These are phyloP conservation scores for Globisporangium carolinianum DNA, from an alignment of 352 stramenopile genomes.

Conservation along the genomic window DNA sequence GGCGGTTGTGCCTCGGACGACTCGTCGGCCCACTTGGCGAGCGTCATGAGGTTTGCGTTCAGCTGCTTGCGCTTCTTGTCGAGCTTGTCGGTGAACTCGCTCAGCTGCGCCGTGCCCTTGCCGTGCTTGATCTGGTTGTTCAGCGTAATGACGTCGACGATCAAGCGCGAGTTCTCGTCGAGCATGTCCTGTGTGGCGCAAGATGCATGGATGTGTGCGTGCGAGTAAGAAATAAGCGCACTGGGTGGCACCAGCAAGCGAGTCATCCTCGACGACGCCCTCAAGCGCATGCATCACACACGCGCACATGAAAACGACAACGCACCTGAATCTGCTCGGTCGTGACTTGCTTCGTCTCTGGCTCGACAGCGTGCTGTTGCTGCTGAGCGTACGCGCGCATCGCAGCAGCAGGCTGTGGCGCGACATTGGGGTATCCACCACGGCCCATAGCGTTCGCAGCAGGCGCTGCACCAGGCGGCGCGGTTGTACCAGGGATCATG, in stretches of 20 bases:
- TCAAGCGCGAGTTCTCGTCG: conserved; percentile 81
- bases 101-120: conserved; percentile 65
- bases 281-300: not conserved
- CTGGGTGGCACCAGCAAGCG: not conserved
- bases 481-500: conserved; percentile 2
- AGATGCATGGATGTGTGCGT: not conserved
- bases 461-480: not conserved
- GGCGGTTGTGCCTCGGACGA: conserved; percentile 50
- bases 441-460: conserved; percentile 19
- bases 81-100: conserved; percentile 78
- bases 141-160: conserved; percentile 85
- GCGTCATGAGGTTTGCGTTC: conserved; percentile 87
- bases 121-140: conserved; percentile 86
- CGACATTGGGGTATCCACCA: conserved; percentile 1
- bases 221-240: not conserved
- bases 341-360: conserved; percentile 57
- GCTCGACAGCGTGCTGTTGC: conserved; percentile 12
- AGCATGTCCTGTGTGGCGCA: conserved; percentile 56
- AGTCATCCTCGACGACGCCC: not conserved
- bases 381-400: conserved; percentile 22
- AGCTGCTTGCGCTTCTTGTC: conserved; percentile 88
- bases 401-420: not conserved
- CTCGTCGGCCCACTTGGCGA: conserved; percentile 85
- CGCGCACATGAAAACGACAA: not conserved
- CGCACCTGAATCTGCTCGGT: conserved; percentile 81